Evolutionary conservation across 2,329 filamentous ascomycete species (phyloP).

Genomic region (Fusarium humuli): DNA sequence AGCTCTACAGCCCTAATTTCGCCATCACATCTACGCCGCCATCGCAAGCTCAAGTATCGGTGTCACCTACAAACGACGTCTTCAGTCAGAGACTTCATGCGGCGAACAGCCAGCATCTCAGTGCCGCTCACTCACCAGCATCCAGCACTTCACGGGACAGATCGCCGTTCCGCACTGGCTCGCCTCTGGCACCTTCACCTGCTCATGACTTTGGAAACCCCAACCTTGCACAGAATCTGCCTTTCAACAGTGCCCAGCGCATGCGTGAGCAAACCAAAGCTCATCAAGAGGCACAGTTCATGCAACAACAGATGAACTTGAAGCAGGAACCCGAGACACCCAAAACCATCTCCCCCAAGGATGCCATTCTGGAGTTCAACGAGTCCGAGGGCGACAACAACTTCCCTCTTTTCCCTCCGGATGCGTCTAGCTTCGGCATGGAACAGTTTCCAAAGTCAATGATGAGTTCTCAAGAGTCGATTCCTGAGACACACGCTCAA

Average conservation of each 20-base stretch:
- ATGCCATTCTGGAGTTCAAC: constrained; percentile 86
- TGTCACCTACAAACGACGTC: constrained; percentile 66
- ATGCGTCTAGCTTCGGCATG: constrained; percentile 60
- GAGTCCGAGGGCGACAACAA: constrained; percentile 77
- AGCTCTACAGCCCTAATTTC: constrained; percentile 81
- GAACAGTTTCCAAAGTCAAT: constrained; percentile 55
- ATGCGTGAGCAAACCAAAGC: constrained; percentile 71
- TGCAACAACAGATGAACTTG: constrained; percentile 56
- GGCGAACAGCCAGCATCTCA: constrained; percentile 79
- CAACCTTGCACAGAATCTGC: constrained; percentile 35
- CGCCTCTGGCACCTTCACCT: constrained; percentile 66
- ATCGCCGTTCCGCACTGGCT: constrained; percentile 84
- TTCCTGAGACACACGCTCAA: constrained; percentile 35
- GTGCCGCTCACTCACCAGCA: constrained; percentile 64
- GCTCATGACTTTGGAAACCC: constrained; percentile 56
- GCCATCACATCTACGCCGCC: constrained; percentile 68
- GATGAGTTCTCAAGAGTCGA: constrained; percentile 32
- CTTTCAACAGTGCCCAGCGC: constrained; percentile 67
- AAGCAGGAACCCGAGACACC: constrained; percentile 62
- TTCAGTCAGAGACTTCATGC: constrained; percentile 83
- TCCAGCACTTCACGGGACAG: constrained; percentile 69
- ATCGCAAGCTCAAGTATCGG: constrained; percentile 58
- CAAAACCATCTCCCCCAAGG: constrained; percentile 96
- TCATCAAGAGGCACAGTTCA: constrained; percentile 65
- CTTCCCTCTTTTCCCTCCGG: constrained; percentile 78